Percentiles rank a stretch among this genome's conserved stretches.
Conservation (phyloP, 2,329 filamentous ascomycete species). For the Fusarium sp. region DNA sequence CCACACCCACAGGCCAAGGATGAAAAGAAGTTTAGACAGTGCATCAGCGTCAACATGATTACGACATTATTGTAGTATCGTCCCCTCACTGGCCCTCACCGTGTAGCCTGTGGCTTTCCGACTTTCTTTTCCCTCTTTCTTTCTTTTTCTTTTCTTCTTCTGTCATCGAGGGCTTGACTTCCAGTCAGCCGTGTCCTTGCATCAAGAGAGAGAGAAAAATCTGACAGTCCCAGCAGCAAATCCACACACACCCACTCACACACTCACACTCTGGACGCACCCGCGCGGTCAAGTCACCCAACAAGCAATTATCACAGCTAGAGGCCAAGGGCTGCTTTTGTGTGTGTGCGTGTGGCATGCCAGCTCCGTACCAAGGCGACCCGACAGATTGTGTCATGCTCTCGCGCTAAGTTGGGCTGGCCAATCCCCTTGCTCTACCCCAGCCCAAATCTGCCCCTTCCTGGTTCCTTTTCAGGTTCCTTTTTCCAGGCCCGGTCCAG, state of each 20-base stretch:
- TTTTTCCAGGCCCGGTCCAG: slow-evolving; percentile 24
- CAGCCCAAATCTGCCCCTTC: slow-evolving; percentile 44
- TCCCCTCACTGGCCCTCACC: not conserved
- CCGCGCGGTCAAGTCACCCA: not conserved
- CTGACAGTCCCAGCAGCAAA: not conserved
- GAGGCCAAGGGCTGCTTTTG: not conserved
- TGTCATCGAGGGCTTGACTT: not conserved
- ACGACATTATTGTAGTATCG: slow-evolving; percentile 11
- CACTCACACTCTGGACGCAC: not conserved
- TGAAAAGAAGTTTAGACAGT: slow-evolving; percentile 10
- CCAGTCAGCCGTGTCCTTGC: not conserved
- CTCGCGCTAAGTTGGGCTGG: slow-evolving; percentile 37
- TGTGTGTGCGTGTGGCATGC: slow-evolving; percentile 10
- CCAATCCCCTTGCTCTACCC: slow-evolving; percentile 46
- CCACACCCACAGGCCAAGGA: slow-evolving; percentile 19
- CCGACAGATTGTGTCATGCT: slow-evolving; percentile 52
- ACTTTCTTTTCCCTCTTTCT: not conserved
- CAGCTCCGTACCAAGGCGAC: slow-evolving; percentile 39
- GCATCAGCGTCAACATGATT: slow-evolving; percentile 4
- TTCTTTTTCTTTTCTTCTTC: slow-evolving; percentile 6
- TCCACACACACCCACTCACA: slow-evolving; percentile 16
- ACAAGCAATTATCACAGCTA: not conserved
- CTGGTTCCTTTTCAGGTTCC: slow-evolving; percentile 41
- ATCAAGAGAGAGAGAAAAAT: not conserved
- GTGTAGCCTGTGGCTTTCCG: not conserved